Evolutionary conservation across 2,329 filamentous ascomycete genomes (phyloP).

Genomic region (Orbilia quercus): DNA sequence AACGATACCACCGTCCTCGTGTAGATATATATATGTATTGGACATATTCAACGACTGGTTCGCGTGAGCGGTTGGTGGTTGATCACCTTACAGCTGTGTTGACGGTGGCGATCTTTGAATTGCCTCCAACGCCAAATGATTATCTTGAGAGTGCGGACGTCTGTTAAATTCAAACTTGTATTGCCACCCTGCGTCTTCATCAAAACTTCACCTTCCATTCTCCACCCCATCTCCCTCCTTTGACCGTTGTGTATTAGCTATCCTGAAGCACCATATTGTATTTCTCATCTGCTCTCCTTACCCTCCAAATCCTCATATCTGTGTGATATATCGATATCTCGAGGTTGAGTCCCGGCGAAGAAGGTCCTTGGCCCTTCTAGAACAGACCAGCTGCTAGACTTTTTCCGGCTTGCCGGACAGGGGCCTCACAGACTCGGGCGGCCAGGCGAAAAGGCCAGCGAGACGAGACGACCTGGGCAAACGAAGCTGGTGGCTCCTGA

Average conservation of each 20-base stretch:
- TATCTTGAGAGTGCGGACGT: too few species aligned
- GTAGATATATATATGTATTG: too few species aligned
- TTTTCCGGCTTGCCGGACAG: conserved; percentile 19
- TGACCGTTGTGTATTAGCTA: too few species aligned
- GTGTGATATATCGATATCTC: not conserved
- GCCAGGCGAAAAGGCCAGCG: conserved; percentile 54
- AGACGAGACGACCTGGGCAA: conserved; percentile 25
- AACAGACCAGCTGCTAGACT: conserved; percentile 23
- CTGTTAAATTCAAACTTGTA: too few species aligned
- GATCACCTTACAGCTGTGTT: too few species aligned
- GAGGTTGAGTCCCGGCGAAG: not conserved
- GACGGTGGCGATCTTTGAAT: too few species aligned
- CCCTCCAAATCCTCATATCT: not conserved
- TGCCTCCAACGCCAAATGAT: too few species aligned
- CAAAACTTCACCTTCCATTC: not conserved
- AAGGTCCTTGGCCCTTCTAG: conserved; percentile 15
- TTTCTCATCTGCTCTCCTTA: not conserved
- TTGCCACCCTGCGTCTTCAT: not conserved
- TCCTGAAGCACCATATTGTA: too few species aligned
- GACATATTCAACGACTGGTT: too few species aligned
- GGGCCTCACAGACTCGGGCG: conserved; percentile 12
- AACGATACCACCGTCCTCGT: too few species aligned
- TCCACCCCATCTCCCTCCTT: conserved; percentile 1
- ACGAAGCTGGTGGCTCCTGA: not conserved
- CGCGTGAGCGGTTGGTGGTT: too few species aligned